Evolutionary conservation across 1,284 basidiomycete genomes (phyloP).

Genomic region (Amylostereum chailletii): DNA sequence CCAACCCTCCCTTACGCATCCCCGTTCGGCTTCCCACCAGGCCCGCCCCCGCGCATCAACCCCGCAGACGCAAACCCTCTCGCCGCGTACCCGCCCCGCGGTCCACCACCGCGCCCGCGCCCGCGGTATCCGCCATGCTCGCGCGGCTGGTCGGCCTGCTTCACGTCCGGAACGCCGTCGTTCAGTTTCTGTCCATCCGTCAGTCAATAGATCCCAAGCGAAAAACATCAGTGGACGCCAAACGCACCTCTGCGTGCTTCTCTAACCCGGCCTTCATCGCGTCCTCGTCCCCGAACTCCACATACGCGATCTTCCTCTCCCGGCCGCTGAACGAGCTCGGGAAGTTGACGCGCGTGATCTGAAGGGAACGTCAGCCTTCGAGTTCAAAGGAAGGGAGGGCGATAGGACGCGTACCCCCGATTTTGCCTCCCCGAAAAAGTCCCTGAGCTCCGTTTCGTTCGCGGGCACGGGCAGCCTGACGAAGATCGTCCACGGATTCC

Average conservation of each 20-base stretch:
- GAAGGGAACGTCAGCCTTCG: constrained; percentile 1
- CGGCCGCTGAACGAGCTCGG: constrained; percentile 43
- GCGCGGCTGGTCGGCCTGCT: constrained; percentile 59
- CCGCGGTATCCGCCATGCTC: constrained; percentile 28
- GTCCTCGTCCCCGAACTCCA: constrained; percentile 83
- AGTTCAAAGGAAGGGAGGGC: background rate
- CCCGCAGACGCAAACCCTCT: constrained; percentile 64
- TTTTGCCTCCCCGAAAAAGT: constrained; percentile 67
- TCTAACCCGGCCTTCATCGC: constrained; percentile 71
- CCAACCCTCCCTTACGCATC: too few relatives aligned
- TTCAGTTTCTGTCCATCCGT: constrained; percentile 47
- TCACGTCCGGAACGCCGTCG: constrained; percentile 54
- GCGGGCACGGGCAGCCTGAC: constrained; percentile 57
- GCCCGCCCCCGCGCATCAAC: constrained; percentile 36
- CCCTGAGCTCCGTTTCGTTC: constrained; percentile 61
- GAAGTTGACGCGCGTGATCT: constrained; percentile 71
- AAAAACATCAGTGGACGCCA: background rate
- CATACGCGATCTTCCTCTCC: constrained; percentile 58
- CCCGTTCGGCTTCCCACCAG: constrained; percentile 11
- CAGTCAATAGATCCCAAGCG: constrained; percentile 5
- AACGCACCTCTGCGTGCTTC: constrained; percentile 60
- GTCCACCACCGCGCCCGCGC: constrained; percentile 41
- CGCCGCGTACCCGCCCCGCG: constrained; percentile 48
- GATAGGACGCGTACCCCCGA: constrained; percentile 38
- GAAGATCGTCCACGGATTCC: constrained; percentile 81